Evolutionary conservation across 768 basidiomycete genomes (phyloP).

Genomic region (Termitomyces sp.): DNA sequence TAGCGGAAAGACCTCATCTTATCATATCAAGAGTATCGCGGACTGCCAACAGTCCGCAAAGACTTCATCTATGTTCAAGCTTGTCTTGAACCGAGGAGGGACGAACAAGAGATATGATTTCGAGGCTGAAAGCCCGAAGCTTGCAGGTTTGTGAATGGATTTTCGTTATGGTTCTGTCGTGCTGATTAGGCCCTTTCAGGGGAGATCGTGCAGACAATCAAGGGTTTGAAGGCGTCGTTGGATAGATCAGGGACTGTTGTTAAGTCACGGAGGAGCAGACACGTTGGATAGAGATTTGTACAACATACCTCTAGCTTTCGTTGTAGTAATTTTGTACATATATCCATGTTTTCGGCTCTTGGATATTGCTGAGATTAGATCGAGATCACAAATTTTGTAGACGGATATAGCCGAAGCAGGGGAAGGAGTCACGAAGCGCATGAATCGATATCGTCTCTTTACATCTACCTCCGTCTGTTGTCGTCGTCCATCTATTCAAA

Average conservation of each 20-base stretch:
- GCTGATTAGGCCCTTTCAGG: slow-evolving; percentile 26
- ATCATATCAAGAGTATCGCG: slow-evolving; percentile 84
- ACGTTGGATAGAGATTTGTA: slow-evolving; percentile 26
- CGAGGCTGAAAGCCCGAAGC: slow-evolving; percentile 83
- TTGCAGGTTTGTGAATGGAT: slow-evolving; percentile 54
- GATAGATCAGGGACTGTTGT: slow-evolving; percentile 62
- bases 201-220: slow-evolving; percentile 76
- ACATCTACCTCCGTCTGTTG: slow-evolving; percentile 1
- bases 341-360: neutral
- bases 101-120: slow-evolving; percentile 93
- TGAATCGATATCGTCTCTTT: slow-evolving; percentile 15
- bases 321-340: too few relatives aligned
- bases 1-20: slow-evolving; percentile 85
- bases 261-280: slow-evolving; percentile 58
- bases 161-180: neutral
- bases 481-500: slow-evolving; percentile 2
- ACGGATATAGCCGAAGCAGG: slow-evolving; percentile 13
- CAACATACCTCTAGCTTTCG: neutral
- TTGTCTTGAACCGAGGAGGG: slow-evolving; percentile 71
- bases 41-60: slow-evolving; percentile 82
- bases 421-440: slow-evolving; percentile 11
- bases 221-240: slow-evolving; percentile 53
- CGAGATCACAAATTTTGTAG: slow-evolving; percentile 9
- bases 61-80: slow-evolving; percentile 79
- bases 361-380: slow-evolving; percentile 16